These are phyloP conservation scores for Bromus sterilis DNA, from an alignment of 176 grass and related monocot species.

Conservation along the genomic window DNA sequence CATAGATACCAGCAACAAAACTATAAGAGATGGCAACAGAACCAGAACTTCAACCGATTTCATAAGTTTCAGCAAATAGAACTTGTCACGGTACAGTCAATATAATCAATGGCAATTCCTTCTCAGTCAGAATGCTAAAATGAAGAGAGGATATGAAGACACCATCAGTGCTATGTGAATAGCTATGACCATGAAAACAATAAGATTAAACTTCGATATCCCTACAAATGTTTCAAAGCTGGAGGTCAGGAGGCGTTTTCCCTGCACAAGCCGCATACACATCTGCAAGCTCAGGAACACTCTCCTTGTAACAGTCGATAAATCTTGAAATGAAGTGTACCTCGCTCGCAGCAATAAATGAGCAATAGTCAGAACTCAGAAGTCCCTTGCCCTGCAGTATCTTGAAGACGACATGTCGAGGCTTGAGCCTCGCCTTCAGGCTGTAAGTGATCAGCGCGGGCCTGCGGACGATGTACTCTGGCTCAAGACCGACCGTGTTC, in stretches of 20 bases:
- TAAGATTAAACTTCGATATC: not conserved
- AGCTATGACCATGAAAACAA: not conserved
- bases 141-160: not conserved
- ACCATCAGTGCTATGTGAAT: not conserved
- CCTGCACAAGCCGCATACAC: conserved; percentile 30
- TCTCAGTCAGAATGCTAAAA: not conserved
- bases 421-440: conserved; percentile 17
- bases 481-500: not conserved
- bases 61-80: not conserved
- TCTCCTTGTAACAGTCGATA: conserved; percentile 24
- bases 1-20: not conserved
- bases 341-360: not conserved
- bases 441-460: conserved; percentile 24
- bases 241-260: not conserved
- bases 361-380: not conserved
- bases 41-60: not conserved
- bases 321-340: not conserved
- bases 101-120: not conserved
- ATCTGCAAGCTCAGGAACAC: conserved; percentile 24
- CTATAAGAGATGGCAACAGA: not conserved
- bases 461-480: conserved; percentile 15
- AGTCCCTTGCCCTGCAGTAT: conserved; percentile 36
- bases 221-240: not conserved
- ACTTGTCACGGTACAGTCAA: not conserved
- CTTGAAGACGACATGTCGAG: conserved; percentile 24